A percentile compares a stretch with the other conserved stretches of the same genome.
Conservation (phyloP, 768 basidiomycete species). For the Termitomyces sp. region DNA sequence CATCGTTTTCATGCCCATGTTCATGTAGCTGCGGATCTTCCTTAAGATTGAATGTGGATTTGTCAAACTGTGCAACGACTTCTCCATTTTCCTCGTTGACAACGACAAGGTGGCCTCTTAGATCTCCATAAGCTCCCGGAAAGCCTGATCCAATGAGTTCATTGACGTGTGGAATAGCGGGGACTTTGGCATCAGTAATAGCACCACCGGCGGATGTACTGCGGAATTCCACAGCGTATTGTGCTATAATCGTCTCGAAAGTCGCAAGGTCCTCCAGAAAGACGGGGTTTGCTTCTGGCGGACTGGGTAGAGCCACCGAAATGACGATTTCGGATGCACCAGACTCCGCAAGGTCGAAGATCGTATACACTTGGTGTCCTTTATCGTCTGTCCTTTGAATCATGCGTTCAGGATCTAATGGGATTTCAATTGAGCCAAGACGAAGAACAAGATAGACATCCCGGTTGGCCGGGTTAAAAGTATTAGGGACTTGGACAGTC, state of each 20-base stretch:
- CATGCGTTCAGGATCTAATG: slow-evolving; percentile 52
- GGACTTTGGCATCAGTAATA: slow-evolving; percentile 1
- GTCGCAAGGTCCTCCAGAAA: slow-evolving; percentile 55
- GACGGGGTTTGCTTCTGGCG: slow-evolving; percentile 25
- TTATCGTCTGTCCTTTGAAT: slow-evolving; percentile 36
- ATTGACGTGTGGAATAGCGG: not conserved
- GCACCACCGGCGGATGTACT: slow-evolving; percentile 15
- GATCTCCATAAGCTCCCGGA: slow-evolving; percentile 23
- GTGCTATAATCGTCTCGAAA: slow-evolving; percentile 62
- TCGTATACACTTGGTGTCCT: slow-evolving; percentile 37
- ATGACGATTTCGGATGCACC: slow-evolving; percentile 36
- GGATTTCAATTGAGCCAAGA: slow-evolving; percentile 50
- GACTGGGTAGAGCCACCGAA: slow-evolving; percentile 25
- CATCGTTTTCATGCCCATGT: slow-evolving; percentile 50
- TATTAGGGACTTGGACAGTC: slow-evolving; percentile 38
- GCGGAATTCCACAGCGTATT: slow-evolving; percentile 51
- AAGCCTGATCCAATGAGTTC: slow-evolving; percentile 12
- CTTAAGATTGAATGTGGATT: slow-evolving; percentile 41
- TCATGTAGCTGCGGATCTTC: slow-evolving; percentile 56
- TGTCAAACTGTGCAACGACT: slow-evolving; percentile 66
- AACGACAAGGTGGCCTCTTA: slow-evolving; percentile 61
- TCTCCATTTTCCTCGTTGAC: slow-evolving; percentile 72
- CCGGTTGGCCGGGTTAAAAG: slow-evolving; percentile 30
- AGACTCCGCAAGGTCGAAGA: slow-evolving; percentile 33
- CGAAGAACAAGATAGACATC: slow-evolving; percentile 68